These are phyloP conservation scores for Conidiobolus incongruus DNA, from an alignment of 371 early-diverging fungal genomes.

Conservation along the genomic window DNA sequence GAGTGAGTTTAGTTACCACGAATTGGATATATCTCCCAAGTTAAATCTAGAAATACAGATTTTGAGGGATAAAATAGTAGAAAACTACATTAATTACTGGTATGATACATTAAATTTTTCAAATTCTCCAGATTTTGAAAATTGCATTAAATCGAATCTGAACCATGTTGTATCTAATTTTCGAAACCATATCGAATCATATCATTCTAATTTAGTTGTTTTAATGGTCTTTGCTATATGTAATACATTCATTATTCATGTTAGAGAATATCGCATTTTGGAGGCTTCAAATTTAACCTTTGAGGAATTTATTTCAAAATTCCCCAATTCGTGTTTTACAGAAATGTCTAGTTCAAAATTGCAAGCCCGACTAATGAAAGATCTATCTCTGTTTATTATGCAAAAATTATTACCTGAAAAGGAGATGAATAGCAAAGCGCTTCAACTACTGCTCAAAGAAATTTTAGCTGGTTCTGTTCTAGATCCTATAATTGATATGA, in stretches of 20 bases:
- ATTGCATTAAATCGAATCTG: neutral
- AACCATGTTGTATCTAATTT: neutral
- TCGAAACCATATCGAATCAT: neutral
- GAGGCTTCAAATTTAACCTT: neutral
- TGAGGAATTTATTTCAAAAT: neutral
- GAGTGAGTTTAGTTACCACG: too few species aligned
- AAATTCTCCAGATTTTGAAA: neutral
- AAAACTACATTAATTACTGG: neutral
- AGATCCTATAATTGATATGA: neutral
- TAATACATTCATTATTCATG: neutral
- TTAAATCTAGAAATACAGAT: too few species aligned
- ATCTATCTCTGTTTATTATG: neutral
- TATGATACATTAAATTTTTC: neutral
- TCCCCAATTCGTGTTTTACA: neutral
- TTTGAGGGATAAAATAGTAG: too few species aligned
- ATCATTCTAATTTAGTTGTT: neutral
- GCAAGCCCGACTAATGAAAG: neutral
- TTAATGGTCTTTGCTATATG: neutral
- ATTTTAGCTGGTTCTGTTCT: neutral
- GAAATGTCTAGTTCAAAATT: neutral
- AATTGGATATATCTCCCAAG: too few species aligned
- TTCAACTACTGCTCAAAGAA: neutral
- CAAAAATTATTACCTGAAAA: neutral
- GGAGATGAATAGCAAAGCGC: neutral
- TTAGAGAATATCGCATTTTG: neutral